Conservation (phyloP, 345 rosid species). For the Salix udensis region DNA sequence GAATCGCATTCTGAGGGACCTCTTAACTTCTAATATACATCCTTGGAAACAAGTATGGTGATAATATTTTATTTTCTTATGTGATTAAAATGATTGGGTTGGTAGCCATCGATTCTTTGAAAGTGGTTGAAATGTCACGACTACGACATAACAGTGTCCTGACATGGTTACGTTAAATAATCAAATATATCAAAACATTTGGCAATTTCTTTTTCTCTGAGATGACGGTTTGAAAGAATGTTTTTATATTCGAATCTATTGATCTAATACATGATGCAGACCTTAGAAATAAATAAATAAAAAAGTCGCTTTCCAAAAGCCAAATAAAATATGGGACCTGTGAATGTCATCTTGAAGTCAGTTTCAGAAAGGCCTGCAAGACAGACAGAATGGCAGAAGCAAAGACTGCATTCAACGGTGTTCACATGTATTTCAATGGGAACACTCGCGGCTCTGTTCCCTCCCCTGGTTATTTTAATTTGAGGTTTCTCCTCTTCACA, state of each 20-base stretch:
- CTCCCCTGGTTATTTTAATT: conserved; percentile 87
- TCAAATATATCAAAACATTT: neutral
- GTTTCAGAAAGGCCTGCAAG: neutral
- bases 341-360: too few species aligned
- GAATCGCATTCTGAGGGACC: neutral
- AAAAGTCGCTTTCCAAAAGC: too few species aligned
- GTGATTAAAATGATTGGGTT: neutral
- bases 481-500: conserved; percentile 24
- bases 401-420: conserved; percentile 67
- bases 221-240: neutral
- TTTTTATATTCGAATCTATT: neutral
- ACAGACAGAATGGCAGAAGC: conserved; percentile 32
- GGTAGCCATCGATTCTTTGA: neutral
- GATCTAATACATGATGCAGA: too few species aligned
- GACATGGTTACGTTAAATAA: neutral
- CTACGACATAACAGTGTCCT: neutral
- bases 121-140: neutral
- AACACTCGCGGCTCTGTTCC: conserved; percentile 70
- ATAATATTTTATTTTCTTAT: neutral
- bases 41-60: neutral
- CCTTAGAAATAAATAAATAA: too few species aligned
- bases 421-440: conserved; percentile 76
- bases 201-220: neutral
- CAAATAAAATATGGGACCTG: too few species aligned
- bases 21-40: neutral